phyloP scores from a whole-genome alignment of 108 stramenopile genomes.

The Nitzschia inconspicua region DNA sequence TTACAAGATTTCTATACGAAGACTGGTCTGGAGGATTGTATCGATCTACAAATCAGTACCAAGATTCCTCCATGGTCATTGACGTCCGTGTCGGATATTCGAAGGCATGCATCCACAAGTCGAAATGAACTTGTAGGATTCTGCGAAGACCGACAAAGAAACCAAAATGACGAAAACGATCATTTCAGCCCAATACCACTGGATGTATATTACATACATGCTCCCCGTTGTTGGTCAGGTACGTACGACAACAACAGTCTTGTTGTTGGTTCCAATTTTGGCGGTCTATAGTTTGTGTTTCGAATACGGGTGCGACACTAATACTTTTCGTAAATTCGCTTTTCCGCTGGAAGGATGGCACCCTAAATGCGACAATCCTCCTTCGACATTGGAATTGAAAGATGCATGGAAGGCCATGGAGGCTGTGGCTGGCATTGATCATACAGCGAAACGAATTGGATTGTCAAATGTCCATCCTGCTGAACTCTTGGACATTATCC shows the following conservation, averaged over 20 bases:
- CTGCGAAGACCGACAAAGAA: constrained; percentile 22
- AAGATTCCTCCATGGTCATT: constrained; percentile 57
- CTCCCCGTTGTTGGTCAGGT: constrained; percentile 32
- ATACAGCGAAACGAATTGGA: constrained; percentile 40
- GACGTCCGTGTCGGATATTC: constrained; percentile 36
- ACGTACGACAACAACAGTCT: no score
- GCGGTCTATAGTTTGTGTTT: no score
- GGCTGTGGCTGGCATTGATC: constrained; percentile 39
- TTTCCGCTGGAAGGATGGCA: no score
- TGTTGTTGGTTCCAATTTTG: no score
- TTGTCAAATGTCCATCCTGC: constrained; percentile 38
- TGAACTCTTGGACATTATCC: constrained; percentile 38
- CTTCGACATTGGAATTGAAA: constrained; percentile 22
- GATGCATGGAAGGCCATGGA: constrained; percentile 55
- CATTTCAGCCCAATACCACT: constrained; percentile 15
- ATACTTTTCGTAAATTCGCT: no score
- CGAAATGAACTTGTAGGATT: constrained; percentile 41
- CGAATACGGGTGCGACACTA: no score
- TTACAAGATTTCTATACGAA: constrained; percentile 22
- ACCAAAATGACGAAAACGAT: not conserved
- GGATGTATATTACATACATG: constrained; percentile 57
- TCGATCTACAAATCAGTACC: constrained; percentile 32
- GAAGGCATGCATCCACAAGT: constrained; percentile 28
- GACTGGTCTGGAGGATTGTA: not conserved
- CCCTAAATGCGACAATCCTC: constrained; percentile 40